These are phyloP conservation scores for Spinellus fusiger DNA, from an alignment of 192 early-diverging fungal genomes.

Conservation along the genomic window DNA sequence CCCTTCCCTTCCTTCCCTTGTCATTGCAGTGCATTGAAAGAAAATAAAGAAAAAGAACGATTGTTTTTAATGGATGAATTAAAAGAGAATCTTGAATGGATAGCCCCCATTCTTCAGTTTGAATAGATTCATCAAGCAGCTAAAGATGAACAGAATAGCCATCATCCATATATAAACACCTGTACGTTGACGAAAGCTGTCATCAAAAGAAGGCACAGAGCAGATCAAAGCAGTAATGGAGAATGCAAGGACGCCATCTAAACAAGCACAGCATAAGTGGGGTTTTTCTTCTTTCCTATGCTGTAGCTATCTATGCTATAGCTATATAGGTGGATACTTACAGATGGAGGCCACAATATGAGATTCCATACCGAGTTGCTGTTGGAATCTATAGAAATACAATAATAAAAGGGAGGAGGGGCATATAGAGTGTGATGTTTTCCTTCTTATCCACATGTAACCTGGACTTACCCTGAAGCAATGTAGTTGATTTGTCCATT, in stretches of 20 bases:
- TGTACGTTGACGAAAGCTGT: conserved; percentile 46
- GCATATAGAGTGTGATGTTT: background rate
- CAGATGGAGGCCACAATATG: conserved; percentile 69
- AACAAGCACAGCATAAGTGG: background rate
- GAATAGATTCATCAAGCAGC: conserved; percentile 60
- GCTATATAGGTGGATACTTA: conserved; percentile 33
- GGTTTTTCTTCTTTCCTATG: background rate
- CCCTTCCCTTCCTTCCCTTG: background rate
- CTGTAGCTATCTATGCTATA: too few relatives aligned
- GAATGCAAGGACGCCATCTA: conserved; percentile 57
- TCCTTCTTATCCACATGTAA: background rate
- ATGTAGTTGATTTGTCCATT: conserved; percentile 55
- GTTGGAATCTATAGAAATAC: conserved; percentile 38
- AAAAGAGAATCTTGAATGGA: conserved; percentile 57
- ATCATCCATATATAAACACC: conserved; percentile 53
- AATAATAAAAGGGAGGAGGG: background rate
- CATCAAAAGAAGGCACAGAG: conserved; percentile 47
- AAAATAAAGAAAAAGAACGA: too few relatives aligned
- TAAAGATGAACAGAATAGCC: conserved; percentile 61
- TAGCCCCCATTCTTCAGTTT: conserved; percentile 65
- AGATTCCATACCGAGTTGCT: conserved; percentile 64
- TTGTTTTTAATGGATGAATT: conserved; percentile 3
- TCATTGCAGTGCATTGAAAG: background rate
- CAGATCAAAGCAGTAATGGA: conserved; percentile 48
- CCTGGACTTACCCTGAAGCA: conserved; percentile 37